These are phyloP conservation scores for Allomyces javanicus DNA, from an alignment of 192 early-diverging fungal genomes.

Conservation along the genomic window DNA sequence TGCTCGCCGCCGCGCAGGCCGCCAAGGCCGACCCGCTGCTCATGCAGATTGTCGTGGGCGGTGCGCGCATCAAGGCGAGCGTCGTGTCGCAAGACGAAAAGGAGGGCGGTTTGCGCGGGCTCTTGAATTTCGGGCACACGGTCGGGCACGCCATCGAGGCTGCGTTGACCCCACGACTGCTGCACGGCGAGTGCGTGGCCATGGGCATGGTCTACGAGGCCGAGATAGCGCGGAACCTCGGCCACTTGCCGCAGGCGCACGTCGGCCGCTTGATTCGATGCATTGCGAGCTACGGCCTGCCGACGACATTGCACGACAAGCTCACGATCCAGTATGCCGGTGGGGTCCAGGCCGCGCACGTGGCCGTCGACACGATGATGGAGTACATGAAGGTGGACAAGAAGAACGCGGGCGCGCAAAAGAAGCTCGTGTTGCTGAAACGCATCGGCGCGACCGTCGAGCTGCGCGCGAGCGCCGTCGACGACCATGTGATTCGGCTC, in stretches of 20 bases:
- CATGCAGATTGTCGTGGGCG: slow-evolving; percentile 69
- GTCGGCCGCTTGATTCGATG: slow-evolving; percentile 71
- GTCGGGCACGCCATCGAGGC: slow-evolving; percentile 95
- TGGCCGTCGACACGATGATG: slow-evolving; percentile 62
- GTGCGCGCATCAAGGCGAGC: slow-evolving; percentile 76
- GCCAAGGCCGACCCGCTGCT: slow-evolving; percentile 24
- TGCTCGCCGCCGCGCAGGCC: slow-evolving; percentile 48
- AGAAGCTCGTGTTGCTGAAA: slow-evolving; percentile 70
- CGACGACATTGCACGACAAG: slow-evolving; percentile 65
- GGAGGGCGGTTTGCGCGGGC: slow-evolving; percentile 77
- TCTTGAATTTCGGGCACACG: slow-evolving; percentile 94
- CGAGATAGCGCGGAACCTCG: slow-evolving; percentile 74
- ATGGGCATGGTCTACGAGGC: slow-evolving; percentile 90
- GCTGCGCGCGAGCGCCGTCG: slow-evolving; percentile 55
- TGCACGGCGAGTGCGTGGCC: slow-evolving; percentile 93
- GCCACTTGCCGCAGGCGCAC: slow-evolving; percentile 62
- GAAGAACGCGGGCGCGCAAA: slow-evolving; percentile 81
- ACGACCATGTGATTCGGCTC: slow-evolving; percentile 65
- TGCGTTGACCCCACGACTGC: slow-evolving; percentile 61
- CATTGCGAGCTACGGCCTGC: slow-evolving; percentile 70
- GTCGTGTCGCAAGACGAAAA: slow-evolving; percentile 91
- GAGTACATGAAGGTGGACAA: slow-evolving; percentile 87
- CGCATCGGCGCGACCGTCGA: slow-evolving; percentile 72
- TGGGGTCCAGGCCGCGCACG: slow-evolving; percentile 38
- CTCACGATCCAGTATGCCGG: slow-evolving; percentile 31